Conservation (phyloP, 306 rosid species). For the Styphnolobium japonicum region DNA sequence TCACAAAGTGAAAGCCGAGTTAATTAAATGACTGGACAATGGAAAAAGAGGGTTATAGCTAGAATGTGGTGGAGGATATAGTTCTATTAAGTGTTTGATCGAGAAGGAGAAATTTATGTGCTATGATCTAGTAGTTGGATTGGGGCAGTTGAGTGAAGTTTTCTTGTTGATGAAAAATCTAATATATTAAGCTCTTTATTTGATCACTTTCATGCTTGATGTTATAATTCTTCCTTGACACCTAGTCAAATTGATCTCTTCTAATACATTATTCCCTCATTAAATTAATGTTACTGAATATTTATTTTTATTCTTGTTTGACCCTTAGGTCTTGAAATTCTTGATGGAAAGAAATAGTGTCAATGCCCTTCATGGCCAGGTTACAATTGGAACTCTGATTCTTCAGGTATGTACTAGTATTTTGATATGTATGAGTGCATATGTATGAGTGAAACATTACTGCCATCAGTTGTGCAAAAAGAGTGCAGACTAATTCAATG, state of each 20-base stretch:
- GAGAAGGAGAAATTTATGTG: not conserved
- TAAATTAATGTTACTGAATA: not conserved
- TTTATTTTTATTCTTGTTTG: conserved; percentile 29
- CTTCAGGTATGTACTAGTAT: conserved; percentile 59
- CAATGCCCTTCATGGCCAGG: conserved; percentile 93
- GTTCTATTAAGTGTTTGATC: not conserved
- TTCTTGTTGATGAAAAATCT: not conserved
- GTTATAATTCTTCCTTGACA: not conserved
- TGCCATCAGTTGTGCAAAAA: conserved; percentile 17
- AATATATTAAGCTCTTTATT: conserved; percentile 6
- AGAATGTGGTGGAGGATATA: not conserved
- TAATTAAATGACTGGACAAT: conserved; percentile 6
- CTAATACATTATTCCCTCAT: conserved; percentile 3
- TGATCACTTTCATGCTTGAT: conserved; percentile 6
- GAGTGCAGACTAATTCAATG: conserved; percentile 4
- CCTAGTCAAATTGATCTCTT: not conserved
- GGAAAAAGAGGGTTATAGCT: not conserved
- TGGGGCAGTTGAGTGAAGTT: not conserved
- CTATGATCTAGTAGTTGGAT: not conserved
- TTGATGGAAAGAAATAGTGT: conserved; percentile 84
- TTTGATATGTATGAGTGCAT: not conserved
- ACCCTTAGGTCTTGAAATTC: conserved; percentile 77
- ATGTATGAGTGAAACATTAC: conserved; percentile 4
- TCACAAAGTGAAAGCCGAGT: conserved; percentile 2
- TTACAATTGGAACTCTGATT: conserved; percentile 85